Conservation (phyloP, 768 basidiomycete genomes). For the Fibroporia radiculosa region DNA sequence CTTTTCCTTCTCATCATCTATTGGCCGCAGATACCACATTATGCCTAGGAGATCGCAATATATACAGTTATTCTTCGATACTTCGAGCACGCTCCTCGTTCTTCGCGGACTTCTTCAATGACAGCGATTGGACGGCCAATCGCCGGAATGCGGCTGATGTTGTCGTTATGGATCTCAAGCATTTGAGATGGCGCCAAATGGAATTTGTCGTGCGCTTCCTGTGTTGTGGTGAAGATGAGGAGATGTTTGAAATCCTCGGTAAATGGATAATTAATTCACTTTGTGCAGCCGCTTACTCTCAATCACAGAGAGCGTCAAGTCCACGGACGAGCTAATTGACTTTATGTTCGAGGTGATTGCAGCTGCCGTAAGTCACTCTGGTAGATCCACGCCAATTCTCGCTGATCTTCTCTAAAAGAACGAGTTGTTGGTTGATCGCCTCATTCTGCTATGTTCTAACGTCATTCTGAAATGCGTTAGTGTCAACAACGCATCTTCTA, state of each 20-base stretch:
- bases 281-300: slow-evolving; percentile 32
- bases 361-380: slow-evolving; percentile 53
- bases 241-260: slow-evolving; percentile 70
- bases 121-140: slow-evolving; percentile 69
- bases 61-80: slow-evolving; percentile 63
- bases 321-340: slow-evolving; percentile 70
- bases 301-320: slow-evolving; percentile 24
- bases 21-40: slow-evolving; percentile 64
- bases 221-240: slow-evolving; percentile 61
- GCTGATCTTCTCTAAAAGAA: slow-evolving; percentile 42
- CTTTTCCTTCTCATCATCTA: no score
- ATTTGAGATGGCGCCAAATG: slow-evolving; percentile 70
- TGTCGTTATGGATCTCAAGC: slow-evolving; percentile 60
- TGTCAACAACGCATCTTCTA: slow-evolving; percentile 67
- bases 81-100: slow-evolving; percentile 80
- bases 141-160: slow-evolving; percentile 47
- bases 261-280: slow-evolving; percentile 14
- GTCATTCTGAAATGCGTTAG: slow-evolving; percentile 62
- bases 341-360: slow-evolving; percentile 85
- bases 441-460: slow-evolving; percentile 76
- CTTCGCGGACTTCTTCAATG: slow-evolving; percentile 78
- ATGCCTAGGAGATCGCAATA: slow-evolving; percentile 54
- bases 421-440: slow-evolving; percentile 80
- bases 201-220: slow-evolving; percentile 67
- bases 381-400: background rate